Conservation (phyloP, 2,329 filamentous ascomycete genomes). For the Sporothrix pallida region DNA sequence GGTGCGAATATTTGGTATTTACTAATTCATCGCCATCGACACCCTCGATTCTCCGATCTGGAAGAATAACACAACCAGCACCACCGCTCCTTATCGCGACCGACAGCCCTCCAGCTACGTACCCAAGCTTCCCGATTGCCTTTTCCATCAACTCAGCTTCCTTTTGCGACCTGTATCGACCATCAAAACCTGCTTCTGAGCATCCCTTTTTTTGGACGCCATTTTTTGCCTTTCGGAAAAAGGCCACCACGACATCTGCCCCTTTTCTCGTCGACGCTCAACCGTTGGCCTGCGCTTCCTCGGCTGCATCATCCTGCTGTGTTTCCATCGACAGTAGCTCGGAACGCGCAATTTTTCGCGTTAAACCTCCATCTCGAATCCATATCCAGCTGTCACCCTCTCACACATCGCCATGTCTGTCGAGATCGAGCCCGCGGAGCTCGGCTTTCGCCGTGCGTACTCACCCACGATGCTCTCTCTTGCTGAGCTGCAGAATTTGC, state of each 20-base stretch:
- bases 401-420: constrained; percentile 74
- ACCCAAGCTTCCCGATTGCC: neutral
- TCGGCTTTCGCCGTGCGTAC: constrained; percentile 89
- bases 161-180: neutral
- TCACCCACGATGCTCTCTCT: neutral
- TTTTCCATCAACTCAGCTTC: neutral
- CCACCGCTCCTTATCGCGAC: neutral
- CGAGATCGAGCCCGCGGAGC: constrained; percentile 87
- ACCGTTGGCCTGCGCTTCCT: neutral
- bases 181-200: neutral
- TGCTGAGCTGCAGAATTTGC: neutral
- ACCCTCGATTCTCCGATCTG: constrained; percentile 25
- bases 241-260: constrained; percentile 8
- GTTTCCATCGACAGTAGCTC: neutral
- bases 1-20: constrained; percentile 30
- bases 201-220: constrained; percentile 17
- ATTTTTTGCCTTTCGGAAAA: neutral
- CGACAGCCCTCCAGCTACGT: constrained; percentile 1
- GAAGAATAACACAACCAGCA: constrained; percentile 14
- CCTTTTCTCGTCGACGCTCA: constrained; percentile 1
- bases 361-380: neutral
- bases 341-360: neutral
- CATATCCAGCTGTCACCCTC: neutral
- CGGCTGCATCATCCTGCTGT: neutral
- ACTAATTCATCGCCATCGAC: constrained; percentile 29